Conservation (phyloP, 768 basidiomycete genomes). For the Hydnum rufescens region DNA sequence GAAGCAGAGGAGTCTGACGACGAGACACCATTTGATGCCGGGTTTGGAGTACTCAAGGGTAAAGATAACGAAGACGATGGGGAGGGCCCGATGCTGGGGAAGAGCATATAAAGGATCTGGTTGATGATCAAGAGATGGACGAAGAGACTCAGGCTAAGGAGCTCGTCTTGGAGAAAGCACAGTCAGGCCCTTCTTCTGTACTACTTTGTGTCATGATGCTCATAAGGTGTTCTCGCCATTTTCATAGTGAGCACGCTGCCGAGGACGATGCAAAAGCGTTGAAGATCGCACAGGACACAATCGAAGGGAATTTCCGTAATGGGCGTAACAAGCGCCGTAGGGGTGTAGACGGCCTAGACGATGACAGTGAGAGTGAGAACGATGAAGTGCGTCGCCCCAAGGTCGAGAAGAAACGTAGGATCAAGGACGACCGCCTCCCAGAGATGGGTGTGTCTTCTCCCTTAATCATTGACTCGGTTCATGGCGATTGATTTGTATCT, state of each 20-base stretch:
- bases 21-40: slow-evolving; percentile 3
- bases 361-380: neutral
- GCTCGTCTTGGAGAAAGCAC: slow-evolving; percentile 3
- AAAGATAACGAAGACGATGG: neutral
- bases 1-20: slow-evolving; percentile 7
- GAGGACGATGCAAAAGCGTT: neutral
- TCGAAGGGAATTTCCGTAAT: neutral
- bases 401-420: neutral
- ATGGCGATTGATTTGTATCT: neutral
- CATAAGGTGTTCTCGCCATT: neutral
- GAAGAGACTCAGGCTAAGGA: slow-evolving; percentile 4
- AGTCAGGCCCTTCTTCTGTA: neutral
- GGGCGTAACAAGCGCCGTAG: slow-evolving; percentile 1
- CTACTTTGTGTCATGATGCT: neutral
- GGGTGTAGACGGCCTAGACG: neutral
- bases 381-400: neutral
- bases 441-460: neutral
- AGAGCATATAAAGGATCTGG: slow-evolving; percentile 2
- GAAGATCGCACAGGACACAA: neutral
- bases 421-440: neutral
- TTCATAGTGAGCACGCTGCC: neutral
- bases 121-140: slow-evolving; percentile 5
- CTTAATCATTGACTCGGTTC: neutral
- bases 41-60: neutral
- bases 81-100: neutral